A percentile compares a stretch with the other conserved stretches of the same genome.
Conservation (phyloP, 2,329 filamentous ascomycete genomes). For the Cordyceps militaris region DNA sequence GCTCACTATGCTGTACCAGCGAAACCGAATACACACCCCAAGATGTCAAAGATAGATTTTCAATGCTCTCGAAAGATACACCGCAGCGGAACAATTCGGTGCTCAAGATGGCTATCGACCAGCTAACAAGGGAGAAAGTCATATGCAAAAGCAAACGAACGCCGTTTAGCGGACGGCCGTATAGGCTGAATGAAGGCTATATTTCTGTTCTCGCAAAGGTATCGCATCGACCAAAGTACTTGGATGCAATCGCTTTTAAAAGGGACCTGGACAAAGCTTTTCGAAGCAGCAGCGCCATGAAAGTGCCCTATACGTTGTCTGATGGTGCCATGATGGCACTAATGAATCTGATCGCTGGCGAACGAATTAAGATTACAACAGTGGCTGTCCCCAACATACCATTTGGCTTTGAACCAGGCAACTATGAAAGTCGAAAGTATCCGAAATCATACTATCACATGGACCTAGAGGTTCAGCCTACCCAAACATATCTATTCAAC, state of each 20-base stretch:
- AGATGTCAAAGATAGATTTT: conserved; percentile 43
- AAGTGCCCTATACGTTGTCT: conserved; percentile 49
- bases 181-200: conserved; percentile 55
- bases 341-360: conserved; percentile 55
- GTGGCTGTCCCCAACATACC: conserved; percentile 54
- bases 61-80: conserved; percentile 37
- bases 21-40: conserved; percentile 41
- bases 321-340: conserved; percentile 62
- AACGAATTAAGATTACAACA: conserved; percentile 47
- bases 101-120: conserved; percentile 41
- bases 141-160: conserved; percentile 54
- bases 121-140: conserved; percentile 44
- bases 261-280: conserved; percentile 51
- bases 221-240: conserved; percentile 46
- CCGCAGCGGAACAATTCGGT: conserved; percentile 34
- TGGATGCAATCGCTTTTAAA: conserved; percentile 55
- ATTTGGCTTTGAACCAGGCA: conserved; percentile 63
- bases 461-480: conserved; percentile 52
- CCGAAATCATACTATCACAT: conserved; percentile 61
- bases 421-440: conserved; percentile 64
- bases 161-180: conserved; percentile 52
- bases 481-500: conserved; percentile 55
- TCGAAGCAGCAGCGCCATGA: conserved; percentile 31
- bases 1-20: conserved; percentile 50
- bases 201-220: conserved; percentile 49